Percentiles rank a stretch among this genome's conserved stretches.
These are phyloP conservation scores for Vanilla planifolia DNA, from an alignment of 106 monocot genomes.

Conservation along the genomic window DNA sequence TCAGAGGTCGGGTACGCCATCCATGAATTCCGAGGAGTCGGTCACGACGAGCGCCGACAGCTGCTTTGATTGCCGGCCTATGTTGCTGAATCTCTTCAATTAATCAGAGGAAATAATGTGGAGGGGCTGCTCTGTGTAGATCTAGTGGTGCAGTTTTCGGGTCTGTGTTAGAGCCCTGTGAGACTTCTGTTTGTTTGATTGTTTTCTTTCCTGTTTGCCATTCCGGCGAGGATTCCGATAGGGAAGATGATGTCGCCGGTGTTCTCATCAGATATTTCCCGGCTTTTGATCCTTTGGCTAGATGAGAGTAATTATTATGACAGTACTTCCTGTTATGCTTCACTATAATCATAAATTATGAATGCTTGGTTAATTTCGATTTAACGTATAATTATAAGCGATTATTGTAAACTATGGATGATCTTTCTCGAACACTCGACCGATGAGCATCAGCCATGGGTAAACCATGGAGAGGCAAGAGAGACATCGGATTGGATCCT, in stretches of 20 bases:
- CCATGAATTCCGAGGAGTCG: conserved; percentile 53
- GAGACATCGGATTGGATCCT: too few species aligned
- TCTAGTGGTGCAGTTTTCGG: not conserved
- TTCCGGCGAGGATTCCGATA: conserved; percentile 14
- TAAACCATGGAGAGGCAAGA: too few species aligned
- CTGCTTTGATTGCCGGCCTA: conserved; percentile 20
- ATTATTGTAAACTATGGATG: too few species aligned
- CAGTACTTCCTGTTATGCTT: too few species aligned
- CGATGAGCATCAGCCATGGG: too few species aligned
- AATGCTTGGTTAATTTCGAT: too few species aligned
- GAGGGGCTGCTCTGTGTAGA: not conserved
- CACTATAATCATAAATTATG: too few species aligned
- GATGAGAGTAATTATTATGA: too few species aligned
- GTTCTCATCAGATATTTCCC: too few species aligned
- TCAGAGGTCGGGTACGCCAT: conserved; percentile 47
- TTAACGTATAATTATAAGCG: too few species aligned
- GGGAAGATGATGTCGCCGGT: conserved; percentile 17
- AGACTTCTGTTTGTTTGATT: not conserved
- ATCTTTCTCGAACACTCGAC: too few species aligned
- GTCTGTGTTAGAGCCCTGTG: not conserved
- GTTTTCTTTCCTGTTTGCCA: not conserved
- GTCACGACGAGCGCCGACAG: conserved; percentile 47
- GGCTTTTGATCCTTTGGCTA: too few species aligned
- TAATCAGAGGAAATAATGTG: conserved; percentile 7
- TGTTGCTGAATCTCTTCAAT: conserved; percentile 46